Percentiles rank a stretch among this genome's conserved stretches.
phyloP scores from a whole-genome alignment of 129 eudicot genomes.

The Pittosporum tobira region DNA sequence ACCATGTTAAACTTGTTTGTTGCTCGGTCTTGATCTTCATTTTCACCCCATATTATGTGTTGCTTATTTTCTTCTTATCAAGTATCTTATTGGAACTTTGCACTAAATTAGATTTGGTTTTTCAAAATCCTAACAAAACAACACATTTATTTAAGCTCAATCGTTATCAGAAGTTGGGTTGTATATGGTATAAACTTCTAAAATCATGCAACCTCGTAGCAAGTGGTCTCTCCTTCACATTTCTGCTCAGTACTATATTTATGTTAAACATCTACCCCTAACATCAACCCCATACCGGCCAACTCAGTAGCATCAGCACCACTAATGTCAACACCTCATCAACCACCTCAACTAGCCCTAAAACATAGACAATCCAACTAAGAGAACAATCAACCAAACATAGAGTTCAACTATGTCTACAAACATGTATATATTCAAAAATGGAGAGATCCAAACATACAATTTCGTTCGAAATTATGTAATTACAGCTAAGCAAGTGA shows the following conservation, averaged over 20 bases:
- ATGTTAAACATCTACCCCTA: not conserved
- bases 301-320: not conserved
- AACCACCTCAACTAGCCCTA: not conserved
- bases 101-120: too few species aligned
- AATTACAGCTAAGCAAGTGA: not conserved
- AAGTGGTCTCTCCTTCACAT: too few species aligned
- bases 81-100: too few species aligned
- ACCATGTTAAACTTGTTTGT: too few species aligned
- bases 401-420: not conserved
- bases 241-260: too few species aligned
- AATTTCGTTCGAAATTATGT: not conserved
- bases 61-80: too few species aligned
- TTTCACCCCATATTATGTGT: too few species aligned
- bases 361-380: too few species aligned
- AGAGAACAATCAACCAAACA: too few species aligned
- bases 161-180: not conserved
- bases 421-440: not conserved
- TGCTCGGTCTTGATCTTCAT: too few species aligned
- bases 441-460: not conserved
- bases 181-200: not conserved
- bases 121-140: too few species aligned
- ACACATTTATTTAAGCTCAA: too few species aligned
- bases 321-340: not conserved
- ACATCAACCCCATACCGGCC: not conserved
- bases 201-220: not conserved